Evolutionary conservation across 2,329 filamentous ascomycete species (phyloP).

Genomic region (Fusarium begoniae): DNA sequence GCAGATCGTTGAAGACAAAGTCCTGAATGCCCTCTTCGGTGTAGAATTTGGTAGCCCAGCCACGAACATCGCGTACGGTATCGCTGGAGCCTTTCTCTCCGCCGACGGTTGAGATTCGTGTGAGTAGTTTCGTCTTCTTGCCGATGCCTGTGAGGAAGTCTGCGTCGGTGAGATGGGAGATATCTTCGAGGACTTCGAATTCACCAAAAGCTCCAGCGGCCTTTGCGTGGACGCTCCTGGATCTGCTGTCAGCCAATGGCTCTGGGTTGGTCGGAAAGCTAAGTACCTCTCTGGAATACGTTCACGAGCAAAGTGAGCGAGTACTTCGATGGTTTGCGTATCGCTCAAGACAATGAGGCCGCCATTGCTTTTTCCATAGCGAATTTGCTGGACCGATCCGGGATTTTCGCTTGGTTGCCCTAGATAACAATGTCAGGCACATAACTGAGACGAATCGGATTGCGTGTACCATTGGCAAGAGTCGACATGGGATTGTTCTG

Average conservation of each 20-base stretch:
- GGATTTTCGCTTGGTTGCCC: constrained; percentile 40
- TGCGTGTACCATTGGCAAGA: constrained; percentile 19
- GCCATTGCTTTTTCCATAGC: constrained; percentile 40
- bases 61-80: constrained; percentile 72
- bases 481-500: constrained; percentile 10
- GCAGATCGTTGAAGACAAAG: constrained; percentile 57
- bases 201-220: constrained; percentile 19
- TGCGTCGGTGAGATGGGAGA: constrained; percentile 20
- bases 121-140: constrained; percentile 4
- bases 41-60: constrained; percentile 57
- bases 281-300: constrained; percentile 62
- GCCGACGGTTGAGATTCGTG: constrained; percentile 55
- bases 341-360: constrained; percentile 59
- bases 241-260: accelerated
- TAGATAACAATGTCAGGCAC: neutral
- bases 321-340: constrained; percentile 63
- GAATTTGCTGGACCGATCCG: constrained; percentile 33
- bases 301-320: constrained; percentile 67
- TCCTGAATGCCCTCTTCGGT: constrained; percentile 43
- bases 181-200: constrained; percentile 16
- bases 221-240: constrained; percentile 17
- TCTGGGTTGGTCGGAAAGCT: accelerated
- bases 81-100: constrained; percentile 72
- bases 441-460: neutral
- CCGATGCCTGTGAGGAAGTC: constrained; percentile 4